Base-by-base conservation (phyloP, 495 filamentous ascomycete genomes). In the Xylaria scruposa region DNA sequence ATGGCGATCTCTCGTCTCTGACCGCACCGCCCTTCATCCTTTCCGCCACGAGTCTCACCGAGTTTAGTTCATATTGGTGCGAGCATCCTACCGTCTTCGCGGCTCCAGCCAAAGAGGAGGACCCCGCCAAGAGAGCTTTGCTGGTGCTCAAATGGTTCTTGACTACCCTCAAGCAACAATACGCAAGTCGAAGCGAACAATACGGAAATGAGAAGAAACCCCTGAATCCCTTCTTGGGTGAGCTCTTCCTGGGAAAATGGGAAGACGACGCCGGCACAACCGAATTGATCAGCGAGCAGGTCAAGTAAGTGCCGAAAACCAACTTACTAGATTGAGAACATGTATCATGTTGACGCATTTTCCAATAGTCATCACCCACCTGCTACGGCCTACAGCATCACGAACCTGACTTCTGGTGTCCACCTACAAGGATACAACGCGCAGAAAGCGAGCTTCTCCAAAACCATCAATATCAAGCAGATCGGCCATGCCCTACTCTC, bases 1-100 rank as follows among this genome's bases (percentile, higher is more conserved):
- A 94, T 82, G 96, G 97, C 76, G 96, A 99, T 76, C 90, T 99
- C 56, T 92, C 95, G 15, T 94, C 94, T 67, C 85, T 98, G 81
- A 98, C 96, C 42, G 95, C 96, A 26, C 96, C 96, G 47, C 93
- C 96, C 13, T 99, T 98, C 80, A 98, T 99, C 81, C 91, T 98
- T 49, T 95, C 93, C 62, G 90, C 92, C 33, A 97, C 93, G 68
- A 97, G 94, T 75, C 87, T 99, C 64, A 92, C 92, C 74, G 96
- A 99, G 80, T 99, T 95, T 85, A 95, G 92, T 70, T 93, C 94
- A 60, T 98, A 98, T 86, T 99, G 96, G 97, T 91, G 91, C 51
- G 95, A 98, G 82, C 95, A 98, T 78, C 96, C 96, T 2, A 85
- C 88, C 71, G 82, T 97, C 67, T 96, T 99, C 77, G 90, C 93